These are phyloP conservation scores for Filosporella fistucella DNA, from an alignment of 495 filamentous ascomycete genomes.

Conservation along the genomic window DNA sequence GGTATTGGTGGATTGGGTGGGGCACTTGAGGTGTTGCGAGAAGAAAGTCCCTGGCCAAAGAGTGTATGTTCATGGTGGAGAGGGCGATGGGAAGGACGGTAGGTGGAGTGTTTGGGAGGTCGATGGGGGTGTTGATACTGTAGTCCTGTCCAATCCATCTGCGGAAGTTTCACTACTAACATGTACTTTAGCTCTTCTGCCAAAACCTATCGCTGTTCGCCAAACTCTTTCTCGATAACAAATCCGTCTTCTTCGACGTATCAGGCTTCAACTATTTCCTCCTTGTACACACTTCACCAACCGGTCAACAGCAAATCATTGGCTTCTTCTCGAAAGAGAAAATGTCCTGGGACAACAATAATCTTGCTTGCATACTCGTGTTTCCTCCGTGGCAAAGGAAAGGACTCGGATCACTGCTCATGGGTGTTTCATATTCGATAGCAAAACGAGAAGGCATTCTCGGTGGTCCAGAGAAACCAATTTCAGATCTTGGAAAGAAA, in stretches of 20 bases:
- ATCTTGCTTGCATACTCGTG: constrained; percentile 92
- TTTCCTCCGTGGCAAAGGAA: constrained; percentile 94
- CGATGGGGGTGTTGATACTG: constrained; percentile 78
- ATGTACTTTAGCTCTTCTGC: constrained; percentile 64
- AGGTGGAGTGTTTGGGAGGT: constrained; percentile 77
- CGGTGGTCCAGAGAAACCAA: constrained; percentile 90
- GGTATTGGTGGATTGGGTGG: constrained; percentile 55
- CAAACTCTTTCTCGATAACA: constrained; percentile 97
- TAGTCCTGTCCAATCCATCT: constrained; percentile 29
- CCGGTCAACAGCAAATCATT: constrained; percentile 46
- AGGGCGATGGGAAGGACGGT: constrained; percentile 51
- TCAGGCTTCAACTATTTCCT: constrained; percentile 93
- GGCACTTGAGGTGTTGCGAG: constrained; percentile 38
- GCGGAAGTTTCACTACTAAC: constrained; percentile 7
- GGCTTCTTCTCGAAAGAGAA: constrained; percentile 99
- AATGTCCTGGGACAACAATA: constrained; percentile 97
- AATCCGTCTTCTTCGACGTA: constrained; percentile 97
- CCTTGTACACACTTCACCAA: constrained; percentile 56
- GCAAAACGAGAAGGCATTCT: constrained; percentile 79
- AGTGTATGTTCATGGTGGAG: constrained; percentile 47
- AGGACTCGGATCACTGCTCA: constrained; percentile 82
- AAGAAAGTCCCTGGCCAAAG: constrained; percentile 36
- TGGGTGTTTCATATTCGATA: constrained; percentile 90
- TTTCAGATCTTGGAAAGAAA: constrained; percentile 74
- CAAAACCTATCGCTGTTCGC: constrained; percentile 95